Base-by-base conservation (phyloP, 2,329 filamentous ascomycete species). In the Chalaropsis ovoidea region DNA sequence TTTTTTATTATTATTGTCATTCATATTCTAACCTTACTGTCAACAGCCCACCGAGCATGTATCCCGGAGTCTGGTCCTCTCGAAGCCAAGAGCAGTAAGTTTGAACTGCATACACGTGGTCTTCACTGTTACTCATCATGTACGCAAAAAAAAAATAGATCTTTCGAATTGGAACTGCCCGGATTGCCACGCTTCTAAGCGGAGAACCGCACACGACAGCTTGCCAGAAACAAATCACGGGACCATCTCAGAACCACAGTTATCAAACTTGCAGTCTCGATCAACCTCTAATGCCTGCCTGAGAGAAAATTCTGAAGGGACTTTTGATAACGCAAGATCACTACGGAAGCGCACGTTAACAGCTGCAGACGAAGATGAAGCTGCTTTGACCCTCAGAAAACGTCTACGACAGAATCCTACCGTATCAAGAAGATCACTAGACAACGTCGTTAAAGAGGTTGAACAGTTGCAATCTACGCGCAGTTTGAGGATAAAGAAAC, bases 31-130 rank as follows among this genome's bases (percentile, higher is more conserved):
- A 58, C 52, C 13, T 19, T 49, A 31, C 15, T 10, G 11, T 49
- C 61, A 68, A 73, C 78, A 96, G 93, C 91, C 72, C 93, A 97
- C 79, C 86, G 88, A 74, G 88, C 94, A 81, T 96, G 93, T 77
- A 92, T 90, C 67, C 85, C 87, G 72, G 83, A 88, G 73, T 83
- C 84, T 77, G 62, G 56, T 6, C 41, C 49, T 19, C 13, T 47
- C 19, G 22, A 67, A 4, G 27, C 27, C 10, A 42, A 35, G 17
- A 66, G 11, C 17, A 82, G 89, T 91, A 81, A 75, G 81, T 70
- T 10, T 41, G 27, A 11, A 61, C 19, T 49, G 7, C 39, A 17
- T 10, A 22, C 43, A 49, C 45, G 10, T 27, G 1, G 61, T n/a
- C 24, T 35, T 7, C 17, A n/a, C 27, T 19, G 17, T 58, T 39